A percentile compares a stretch with the other conserved stretches of the same genome.
These are phyloP conservation scores for Cutaneotrichosporon spelunceum DNA, from an alignment of 1,284 basidiomycete species.

Conservation along the genomic window DNA sequence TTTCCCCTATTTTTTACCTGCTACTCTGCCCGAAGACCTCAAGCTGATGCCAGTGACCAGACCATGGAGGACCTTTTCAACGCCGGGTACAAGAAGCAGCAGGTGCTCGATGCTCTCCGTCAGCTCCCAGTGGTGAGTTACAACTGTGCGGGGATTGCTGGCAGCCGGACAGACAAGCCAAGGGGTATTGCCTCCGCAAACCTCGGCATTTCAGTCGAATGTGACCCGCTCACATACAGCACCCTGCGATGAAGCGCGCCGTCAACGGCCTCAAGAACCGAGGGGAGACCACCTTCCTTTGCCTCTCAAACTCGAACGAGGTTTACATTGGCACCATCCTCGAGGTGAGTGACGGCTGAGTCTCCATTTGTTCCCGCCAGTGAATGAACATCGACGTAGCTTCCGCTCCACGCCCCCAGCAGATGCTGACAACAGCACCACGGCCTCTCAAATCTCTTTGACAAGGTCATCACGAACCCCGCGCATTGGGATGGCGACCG, in stretches of 20 bases:
- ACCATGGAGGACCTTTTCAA: slow-evolving; percentile 67
- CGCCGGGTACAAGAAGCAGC: slow-evolving; percentile 64
- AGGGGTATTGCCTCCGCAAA: too few relatives aligned
- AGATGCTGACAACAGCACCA: slow-evolving; percentile 50
- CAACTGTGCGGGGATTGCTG: not conserved
- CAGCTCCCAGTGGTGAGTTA: slow-evolving; percentile 79
- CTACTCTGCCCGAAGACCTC: not conserved
- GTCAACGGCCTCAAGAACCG: slow-evolving; percentile 66
- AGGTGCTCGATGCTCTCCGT: slow-evolving; percentile 73
- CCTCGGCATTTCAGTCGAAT: too few relatives aligned
- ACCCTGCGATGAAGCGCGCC: slow-evolving; percentile 93
- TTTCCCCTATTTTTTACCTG: not conserved
- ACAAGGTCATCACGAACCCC: slow-evolving; percentile 88
- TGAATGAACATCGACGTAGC: too few relatives aligned
- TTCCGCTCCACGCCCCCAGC: too few relatives aligned
- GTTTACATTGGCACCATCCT: slow-evolving; percentile 90
- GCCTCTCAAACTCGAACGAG: slow-evolving; percentile 89
- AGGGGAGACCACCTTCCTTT: slow-evolving; percentile 74
- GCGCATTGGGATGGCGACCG: slow-evolving; percentile 75
- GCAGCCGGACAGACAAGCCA: too few relatives aligned
- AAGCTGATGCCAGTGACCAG: slow-evolving; percentile 59
- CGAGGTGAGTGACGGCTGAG: slow-evolving; percentile 57
- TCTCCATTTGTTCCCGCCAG: too few relatives aligned
- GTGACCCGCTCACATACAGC: slow-evolving; percentile 57
- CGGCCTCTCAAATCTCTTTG: slow-evolving; percentile 69